phyloP scores from a whole-genome alignment of 257 asterid genomes.

The Voacanga thouarsii region DNA sequence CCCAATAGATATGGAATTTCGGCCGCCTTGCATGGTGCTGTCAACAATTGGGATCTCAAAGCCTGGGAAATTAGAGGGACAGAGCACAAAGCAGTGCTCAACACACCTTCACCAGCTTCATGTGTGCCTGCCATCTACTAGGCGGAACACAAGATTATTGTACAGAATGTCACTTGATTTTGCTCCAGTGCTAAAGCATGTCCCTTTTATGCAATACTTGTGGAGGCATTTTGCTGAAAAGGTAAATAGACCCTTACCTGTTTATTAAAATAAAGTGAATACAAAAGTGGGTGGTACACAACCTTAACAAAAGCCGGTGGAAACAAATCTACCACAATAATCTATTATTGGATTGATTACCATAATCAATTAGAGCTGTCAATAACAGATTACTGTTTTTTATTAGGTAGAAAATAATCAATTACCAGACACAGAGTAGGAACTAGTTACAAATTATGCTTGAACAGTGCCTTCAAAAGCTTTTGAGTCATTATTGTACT shows the following conservation, averaged over 20 bases:
- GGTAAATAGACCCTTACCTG: slow-evolving; percentile 34
- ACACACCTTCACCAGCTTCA: slow-evolving; percentile 98
- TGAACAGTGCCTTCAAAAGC: too few species aligned
- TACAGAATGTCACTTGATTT: slow-evolving; percentile 98
- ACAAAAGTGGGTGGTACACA: too few species aligned
- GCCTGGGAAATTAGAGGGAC: slow-evolving; percentile 87
- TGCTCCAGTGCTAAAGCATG: slow-evolving; percentile 76
- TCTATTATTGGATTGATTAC: too few species aligned
- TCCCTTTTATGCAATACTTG: slow-evolving; percentile 74
- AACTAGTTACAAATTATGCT: too few species aligned
- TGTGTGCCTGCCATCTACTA: slow-evolving; percentile 85
- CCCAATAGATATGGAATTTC: slow-evolving; percentile 94
- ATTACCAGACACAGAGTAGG: too few species aligned
- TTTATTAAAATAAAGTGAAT: too few species aligned
- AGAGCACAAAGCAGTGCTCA: slow-evolving; percentile 64
- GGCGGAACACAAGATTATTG: slow-evolving; percentile 76
- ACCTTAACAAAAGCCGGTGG: too few species aligned
- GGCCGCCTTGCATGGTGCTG: slow-evolving; percentile 89
- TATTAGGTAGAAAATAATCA: too few species aligned
- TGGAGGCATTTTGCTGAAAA: slow-evolving; percentile 94
- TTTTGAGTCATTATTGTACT: too few species aligned
- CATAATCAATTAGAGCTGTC: too few species aligned
- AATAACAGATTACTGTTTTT: too few species aligned
- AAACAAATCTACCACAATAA: too few species aligned
- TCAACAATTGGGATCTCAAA: slow-evolving; percentile 93